Evolutionary conservation across 192 early-diverging fungal species (phyloP).

Genomic region (Coemansia pectinata): DNA sequence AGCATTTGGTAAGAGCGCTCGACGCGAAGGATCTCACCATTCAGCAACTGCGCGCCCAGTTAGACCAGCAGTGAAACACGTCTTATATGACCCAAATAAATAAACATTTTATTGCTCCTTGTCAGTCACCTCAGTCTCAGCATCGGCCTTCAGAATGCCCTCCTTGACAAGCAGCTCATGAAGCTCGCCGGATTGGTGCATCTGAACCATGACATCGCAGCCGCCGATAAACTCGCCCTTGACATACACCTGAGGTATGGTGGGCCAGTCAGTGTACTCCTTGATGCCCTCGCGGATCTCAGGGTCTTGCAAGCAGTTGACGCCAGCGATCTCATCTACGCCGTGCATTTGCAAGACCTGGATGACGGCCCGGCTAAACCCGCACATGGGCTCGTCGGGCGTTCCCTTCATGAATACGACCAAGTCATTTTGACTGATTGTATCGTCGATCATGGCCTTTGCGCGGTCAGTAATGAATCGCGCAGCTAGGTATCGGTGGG

Average conservation of each 20-base stretch:
- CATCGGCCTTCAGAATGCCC: constrained; percentile 56
- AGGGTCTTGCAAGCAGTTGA: constrained; percentile 88
- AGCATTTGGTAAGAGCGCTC: constrained; percentile 40
- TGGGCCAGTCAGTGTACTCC: constrained; percentile 93
- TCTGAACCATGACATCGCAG: constrained; percentile 86
- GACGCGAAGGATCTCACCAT: constrained; percentile 29
- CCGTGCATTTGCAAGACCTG: constrained; percentile 82
- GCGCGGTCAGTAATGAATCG: constrained; percentile 43
- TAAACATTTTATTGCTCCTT: constrained; percentile 4
- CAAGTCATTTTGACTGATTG: constrained; percentile 69
- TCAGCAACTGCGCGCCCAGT: constrained; percentile 10
- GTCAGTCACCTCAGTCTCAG: constrained; percentile 19
- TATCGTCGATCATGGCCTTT: constrained; percentile 35
- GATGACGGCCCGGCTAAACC: constrained; percentile 91
- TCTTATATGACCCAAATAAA: neutral
- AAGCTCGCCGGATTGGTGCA: constrained; percentile 90
- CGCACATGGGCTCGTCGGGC: constrained; percentile 89
- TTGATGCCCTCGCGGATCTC: constrained; percentile 93
- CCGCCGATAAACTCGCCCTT: constrained; percentile 97
- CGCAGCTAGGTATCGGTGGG: constrained; percentile 14
- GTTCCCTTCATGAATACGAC: constrained; percentile 98
- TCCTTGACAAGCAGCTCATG: constrained; percentile 77
- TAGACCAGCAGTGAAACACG: neutral
- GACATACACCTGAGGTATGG: constrained; percentile 94
- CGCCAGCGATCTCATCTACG: constrained; percentile 74